Conservation (phyloP, 164 flowering plant species). For the Litsea cubeba region DNA sequence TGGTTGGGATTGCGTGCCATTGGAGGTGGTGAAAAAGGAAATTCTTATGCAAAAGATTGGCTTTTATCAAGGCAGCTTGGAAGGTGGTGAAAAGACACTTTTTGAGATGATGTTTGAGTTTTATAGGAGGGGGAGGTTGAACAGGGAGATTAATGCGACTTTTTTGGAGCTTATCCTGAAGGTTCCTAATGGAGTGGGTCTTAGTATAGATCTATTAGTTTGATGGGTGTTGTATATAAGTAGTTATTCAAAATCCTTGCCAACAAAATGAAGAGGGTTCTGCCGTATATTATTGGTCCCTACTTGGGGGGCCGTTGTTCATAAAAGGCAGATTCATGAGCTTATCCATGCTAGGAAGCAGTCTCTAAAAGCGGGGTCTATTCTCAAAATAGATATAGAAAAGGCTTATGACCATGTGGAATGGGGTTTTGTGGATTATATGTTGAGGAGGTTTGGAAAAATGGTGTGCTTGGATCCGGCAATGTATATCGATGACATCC, state of each 20-base stretch:
- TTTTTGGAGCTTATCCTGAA: neutral
- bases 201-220: neutral
- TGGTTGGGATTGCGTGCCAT: too few species aligned
- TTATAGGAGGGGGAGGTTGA: neutral
- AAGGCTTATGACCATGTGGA: neutral
- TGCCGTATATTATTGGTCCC: neutral
- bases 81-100: neutral
- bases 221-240: neutral
- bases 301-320: neutral
- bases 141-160: neutral
- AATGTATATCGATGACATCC: neutral
- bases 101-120: neutral
- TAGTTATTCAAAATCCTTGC: neutral
- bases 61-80: neutral
- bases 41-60: too few species aligned
- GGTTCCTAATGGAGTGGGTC: neutral
- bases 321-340: neutral
- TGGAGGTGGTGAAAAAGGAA: too few species aligned
- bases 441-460: neutral
- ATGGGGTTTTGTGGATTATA: neutral
- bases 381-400: neutral
- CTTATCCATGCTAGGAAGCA: neutral
- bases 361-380: neutral
- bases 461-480: neutral
- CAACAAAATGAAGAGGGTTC: neutral